Percentiles rank a stretch among this genome's conserved stretches.
Conservation (phyloP, 1,139 yeast genomes). For the Saccharomyces hybrid region DNA sequence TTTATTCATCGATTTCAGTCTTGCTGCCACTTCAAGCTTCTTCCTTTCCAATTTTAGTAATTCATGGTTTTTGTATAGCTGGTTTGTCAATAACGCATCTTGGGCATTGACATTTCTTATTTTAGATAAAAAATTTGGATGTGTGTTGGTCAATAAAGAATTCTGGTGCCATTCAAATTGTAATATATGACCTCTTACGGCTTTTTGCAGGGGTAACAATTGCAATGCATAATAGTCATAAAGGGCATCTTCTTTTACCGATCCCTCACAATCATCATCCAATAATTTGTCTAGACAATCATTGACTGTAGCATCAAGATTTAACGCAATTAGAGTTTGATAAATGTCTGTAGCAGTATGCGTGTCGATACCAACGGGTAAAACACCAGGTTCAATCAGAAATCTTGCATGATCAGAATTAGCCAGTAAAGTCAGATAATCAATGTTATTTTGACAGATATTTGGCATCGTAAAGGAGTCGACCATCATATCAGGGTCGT, state of each 20-base stretch:
- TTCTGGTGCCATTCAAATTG: constrained; percentile 60
- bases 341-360: constrained; percentile 52
- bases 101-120: constrained; percentile 48
- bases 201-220: constrained; percentile 54
- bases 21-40: constrained; percentile 27
- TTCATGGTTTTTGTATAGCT: constrained; percentile 32
- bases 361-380: constrained; percentile 67
- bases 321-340: constrained; percentile 37
- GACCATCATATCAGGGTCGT: constrained; percentile 58
- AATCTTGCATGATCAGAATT: constrained; percentile 41
- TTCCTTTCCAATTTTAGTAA: constrained; percentile 29
- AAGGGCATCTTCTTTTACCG: constrained; percentile 30
- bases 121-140: constrained; percentile 70
- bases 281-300: constrained; percentile 24
- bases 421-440: constrained; percentile 45
- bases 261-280: constrained; percentile 25
- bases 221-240: constrained; percentile 44
- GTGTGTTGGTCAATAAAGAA: constrained; percentile 60
- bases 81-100: constrained; percentile 38
- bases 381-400: constrained; percentile 59
- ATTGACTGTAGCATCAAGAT: constrained; percentile 31
- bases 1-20: constrained; percentile 29
- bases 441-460: constrained; percentile 38
- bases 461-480: constrained; percentile 56
- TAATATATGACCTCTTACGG: constrained; percentile 54